These are phyloP conservation scores for Bruguiera gymnorhiza DNA, from an alignment of 345 rosid genomes.

Conservation along the genomic window DNA sequence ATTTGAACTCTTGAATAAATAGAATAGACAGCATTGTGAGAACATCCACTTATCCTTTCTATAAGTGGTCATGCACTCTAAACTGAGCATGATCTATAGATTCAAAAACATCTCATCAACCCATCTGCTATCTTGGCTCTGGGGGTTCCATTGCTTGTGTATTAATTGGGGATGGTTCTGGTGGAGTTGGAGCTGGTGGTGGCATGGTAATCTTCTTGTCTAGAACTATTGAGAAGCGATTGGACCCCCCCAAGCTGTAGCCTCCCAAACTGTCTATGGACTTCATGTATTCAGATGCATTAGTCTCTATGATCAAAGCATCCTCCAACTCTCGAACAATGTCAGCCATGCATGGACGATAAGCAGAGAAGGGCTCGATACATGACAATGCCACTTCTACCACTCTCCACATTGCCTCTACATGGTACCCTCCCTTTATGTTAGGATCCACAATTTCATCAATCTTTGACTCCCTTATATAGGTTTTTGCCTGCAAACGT, in stretches of 20 bases:
- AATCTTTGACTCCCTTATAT: constrained; percentile 58
- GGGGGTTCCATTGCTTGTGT: constrained; percentile 45
- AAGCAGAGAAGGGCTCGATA: constrained; percentile 55
- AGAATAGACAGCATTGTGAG: constrained; percentile 1
- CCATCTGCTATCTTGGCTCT: constrained; percentile 41
- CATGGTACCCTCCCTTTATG: constrained; percentile 63
- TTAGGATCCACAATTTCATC: constrained; percentile 69
- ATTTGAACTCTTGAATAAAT: background rate
- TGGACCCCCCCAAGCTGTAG: constrained; percentile 52
- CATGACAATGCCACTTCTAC: constrained; percentile 72
- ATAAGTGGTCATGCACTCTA: background rate
- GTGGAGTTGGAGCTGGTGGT: constrained; percentile 32
- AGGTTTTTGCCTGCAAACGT: constrained; percentile 54
- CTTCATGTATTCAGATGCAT: constrained; percentile 72
- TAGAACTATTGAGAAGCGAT: constrained; percentile 40
- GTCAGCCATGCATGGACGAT: constrained; percentile 58
- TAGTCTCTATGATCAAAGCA: constrained; percentile 69
- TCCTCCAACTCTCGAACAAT: constrained; percentile 69
- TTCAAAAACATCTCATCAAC: constrained; percentile 5
- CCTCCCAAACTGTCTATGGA: constrained; percentile 67
- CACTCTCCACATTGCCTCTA: constrained; percentile 78
- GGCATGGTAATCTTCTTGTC: constrained; percentile 43
- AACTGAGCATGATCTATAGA: constrained; percentile 16
- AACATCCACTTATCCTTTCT: constrained; percentile 10
- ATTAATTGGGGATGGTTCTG: constrained; percentile 41